phyloP scores from a whole-genome alignment of 352 stramenopile species.

The Saprolegnia parasitica region DNA sequence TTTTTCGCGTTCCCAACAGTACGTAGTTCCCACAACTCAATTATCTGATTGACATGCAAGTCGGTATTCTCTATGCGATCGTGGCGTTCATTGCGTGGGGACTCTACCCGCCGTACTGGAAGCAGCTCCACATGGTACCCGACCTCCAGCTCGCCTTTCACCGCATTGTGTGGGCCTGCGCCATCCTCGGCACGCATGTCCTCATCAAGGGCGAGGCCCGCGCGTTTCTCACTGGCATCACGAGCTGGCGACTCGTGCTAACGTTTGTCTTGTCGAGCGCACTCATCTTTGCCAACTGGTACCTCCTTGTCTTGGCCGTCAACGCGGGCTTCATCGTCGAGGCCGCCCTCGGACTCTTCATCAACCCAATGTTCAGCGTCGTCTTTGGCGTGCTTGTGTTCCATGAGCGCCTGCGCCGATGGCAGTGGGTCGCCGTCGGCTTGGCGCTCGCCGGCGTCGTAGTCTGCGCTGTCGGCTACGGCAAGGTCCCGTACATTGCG shows the following conservation, averaged over 20 bases:
- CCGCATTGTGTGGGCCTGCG: not conserved
- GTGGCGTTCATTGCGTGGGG: not conserved
- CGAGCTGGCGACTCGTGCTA: no score
- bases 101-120: not conserved
- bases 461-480: not conserved
- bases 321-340: slow-evolving; percentile 10
- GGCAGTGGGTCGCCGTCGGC: not conserved
- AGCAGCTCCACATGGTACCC: not conserved
- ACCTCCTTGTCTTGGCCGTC: not conserved
- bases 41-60: no score
- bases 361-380: slow-evolving; percentile 4
- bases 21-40: no score
- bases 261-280: no score
- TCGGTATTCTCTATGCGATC: not conserved
- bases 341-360: not conserved
- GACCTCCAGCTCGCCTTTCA: not conserved
- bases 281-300: not conserved
- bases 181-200: not conserved
- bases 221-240: not conserved
- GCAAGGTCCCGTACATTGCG: not conserved
- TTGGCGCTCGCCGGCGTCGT: not conserved
- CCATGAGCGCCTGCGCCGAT: not conserved
- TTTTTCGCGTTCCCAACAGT: no score
- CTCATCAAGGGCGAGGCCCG: not conserved
- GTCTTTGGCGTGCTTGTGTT: slow-evolving; percentile 7